Percentiles rank a stretch among this genome's conserved stretches.
These are phyloP conservation scores for Mycena vulgaris DNA, from an alignment of 768 basidiomycete genomes.

Conservation along the genomic window DNA sequence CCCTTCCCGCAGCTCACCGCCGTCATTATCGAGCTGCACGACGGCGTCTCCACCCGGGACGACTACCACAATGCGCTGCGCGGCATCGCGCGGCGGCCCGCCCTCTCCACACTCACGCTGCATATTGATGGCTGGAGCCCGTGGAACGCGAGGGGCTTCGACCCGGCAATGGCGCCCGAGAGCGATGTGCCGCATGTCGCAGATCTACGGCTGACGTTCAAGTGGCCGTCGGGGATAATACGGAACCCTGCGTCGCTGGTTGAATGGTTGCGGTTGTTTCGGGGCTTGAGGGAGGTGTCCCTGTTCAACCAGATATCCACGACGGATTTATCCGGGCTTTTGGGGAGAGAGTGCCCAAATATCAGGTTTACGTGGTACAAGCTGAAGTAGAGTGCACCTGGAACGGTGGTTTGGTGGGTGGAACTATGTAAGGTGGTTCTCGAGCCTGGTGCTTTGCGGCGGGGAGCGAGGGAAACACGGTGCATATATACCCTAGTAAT, in stretches of 20 bases:
- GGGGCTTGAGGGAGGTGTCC: not conserved
- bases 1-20: conserved; percentile 8
- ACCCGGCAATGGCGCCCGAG: not conserved
- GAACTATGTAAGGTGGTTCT: too few species aligned
- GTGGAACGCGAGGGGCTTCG: not conserved
- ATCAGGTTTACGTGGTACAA: not conserved
- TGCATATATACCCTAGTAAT: too few species aligned
- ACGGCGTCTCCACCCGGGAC: not conserved
- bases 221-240: not conserved
- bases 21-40: conserved; percentile 9
- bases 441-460: too few species aligned
- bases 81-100: conserved; percentile 14
- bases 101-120: not conserved
- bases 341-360: not conserved
- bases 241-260: not conserved
- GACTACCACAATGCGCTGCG: not conserved
- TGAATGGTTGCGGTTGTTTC: not conserved
- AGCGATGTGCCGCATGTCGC: not conserved
- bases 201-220: conserved; percentile 13
- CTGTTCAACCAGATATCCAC: not conserved
- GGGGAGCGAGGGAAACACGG: too few species aligned
- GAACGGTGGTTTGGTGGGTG: too few species aligned
- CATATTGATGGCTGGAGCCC: conserved; percentile 6
- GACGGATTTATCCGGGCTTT: not conserved
- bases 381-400: too few species aligned